Evolutionary conservation across 495 filamentous ascomycete genomes (phyloP).

Genomic region (Apiosordaria backusii): DNA sequence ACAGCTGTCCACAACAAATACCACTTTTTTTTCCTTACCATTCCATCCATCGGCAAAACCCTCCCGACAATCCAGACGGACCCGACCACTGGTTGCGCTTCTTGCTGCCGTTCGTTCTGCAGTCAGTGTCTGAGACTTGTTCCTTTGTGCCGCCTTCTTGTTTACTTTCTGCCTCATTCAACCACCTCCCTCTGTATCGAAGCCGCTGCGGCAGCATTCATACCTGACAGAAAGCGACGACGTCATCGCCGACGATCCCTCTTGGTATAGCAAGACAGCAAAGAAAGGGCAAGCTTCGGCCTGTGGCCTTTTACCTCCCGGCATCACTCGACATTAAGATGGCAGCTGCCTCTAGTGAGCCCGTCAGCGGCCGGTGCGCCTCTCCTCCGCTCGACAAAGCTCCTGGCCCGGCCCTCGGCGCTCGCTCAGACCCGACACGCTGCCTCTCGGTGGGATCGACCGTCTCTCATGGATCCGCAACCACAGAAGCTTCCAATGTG

Average conservation of each 20-base stretch:
- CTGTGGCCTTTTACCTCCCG: background rate
- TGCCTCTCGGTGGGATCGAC: conserved; percentile 76
- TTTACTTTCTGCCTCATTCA: background rate
- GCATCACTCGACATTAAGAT: conserved; percentile 23
- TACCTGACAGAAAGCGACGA: background rate
- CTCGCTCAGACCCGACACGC: conserved; percentile 61
- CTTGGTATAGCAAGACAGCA: background rate
- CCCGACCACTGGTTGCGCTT: too few relatives aligned
- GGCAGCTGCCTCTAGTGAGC: conserved; percentile 34
- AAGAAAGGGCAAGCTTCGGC: background rate
- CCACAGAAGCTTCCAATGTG: conserved; percentile 56
- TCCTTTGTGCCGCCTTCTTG: background rate
- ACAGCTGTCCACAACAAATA: conserved; percentile 7
- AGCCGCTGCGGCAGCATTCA: background rate
- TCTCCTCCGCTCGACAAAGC: conserved; percentile 65
- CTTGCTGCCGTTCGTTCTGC: background rate
- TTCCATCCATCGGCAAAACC: background rate
- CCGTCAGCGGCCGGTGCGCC: conserved; percentile 38
- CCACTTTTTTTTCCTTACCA: background rate
- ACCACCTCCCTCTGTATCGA: background rate
- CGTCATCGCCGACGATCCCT: background rate
- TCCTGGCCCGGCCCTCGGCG: conserved; percentile 62
- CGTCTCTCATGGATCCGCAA: conserved; percentile 48
- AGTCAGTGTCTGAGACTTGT: background rate
- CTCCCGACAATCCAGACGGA: background rate